Evolutionary conservation across 2,329 filamentous ascomycete genomes (phyloP), one percentile per base, ranked within the genome.

Genomic region (Hypoxylon sp.): DNA sequence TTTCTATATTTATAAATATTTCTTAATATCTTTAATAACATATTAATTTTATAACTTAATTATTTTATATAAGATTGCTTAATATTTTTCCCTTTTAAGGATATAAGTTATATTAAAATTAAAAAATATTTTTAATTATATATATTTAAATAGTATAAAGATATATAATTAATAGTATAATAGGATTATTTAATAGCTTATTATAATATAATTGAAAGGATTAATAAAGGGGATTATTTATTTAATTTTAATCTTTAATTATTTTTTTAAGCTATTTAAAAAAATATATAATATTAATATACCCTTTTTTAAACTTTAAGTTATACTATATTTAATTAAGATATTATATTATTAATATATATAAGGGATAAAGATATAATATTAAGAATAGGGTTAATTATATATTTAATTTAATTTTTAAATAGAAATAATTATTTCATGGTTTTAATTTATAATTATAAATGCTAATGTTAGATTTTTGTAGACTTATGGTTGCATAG

Each of bases 371-470:
- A 39, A n/a, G 4, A 39, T 39, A 17, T 5, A n/a, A 39, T 5
- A 39, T 39, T n/a, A 39, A 39, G 17, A n/a, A 8, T 39, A 39
- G n/a, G 5, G 35, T 39, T 39, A 39, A 39, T 39, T 39, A 39
- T 39, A 39, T n/a, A 39, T n/a, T 39, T 39, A n/a, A 39, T 39
- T 39, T 39, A 39, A 39, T 39, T 39, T 3, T 39, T 39, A 39
- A n/a, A 39, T 39, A 6, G 17, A 39, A 17, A 14, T 6, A 3
- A 3, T 39, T 39, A 39, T 39, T 39, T 39, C 17, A 39, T 17
- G 17, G 17, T 39, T 39, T n/a, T 39, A 39, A 39, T 39, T 39
- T 39, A 39, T 39, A 39, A 39, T n/a, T 2, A 39, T 6, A n/a
- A 14, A 3, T 4, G n/a, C 14, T 37, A 37, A 37, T 13, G 5